Evolutionary conservation across 768 basidiomycete species (phyloP), one percentile per base, ranked within the genome.

Genomic region (Xerocomus brunneocitrinus): DNA sequence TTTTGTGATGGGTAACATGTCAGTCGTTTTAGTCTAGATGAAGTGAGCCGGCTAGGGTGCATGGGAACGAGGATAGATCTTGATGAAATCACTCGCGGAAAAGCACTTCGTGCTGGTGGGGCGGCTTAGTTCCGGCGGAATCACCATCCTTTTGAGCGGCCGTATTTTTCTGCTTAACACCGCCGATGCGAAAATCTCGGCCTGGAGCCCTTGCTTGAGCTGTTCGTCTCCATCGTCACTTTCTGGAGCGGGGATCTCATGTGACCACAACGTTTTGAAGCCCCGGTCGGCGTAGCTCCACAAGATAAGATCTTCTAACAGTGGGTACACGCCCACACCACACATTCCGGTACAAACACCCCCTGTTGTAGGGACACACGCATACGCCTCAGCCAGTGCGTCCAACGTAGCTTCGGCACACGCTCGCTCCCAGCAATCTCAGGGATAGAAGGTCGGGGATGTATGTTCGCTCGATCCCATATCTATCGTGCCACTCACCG

Each of bases 241-340:
- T 1, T 55, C 57, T 9, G 55, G 43, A 27, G 41, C 49, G 8
- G 57, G 25, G 60, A 60, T 53, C 77, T 69, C 41, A 71, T 65
- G 22, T 62, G 58, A 69, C 47, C 69, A 66, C 52, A 79, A 61
- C 39, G 65, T 64, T 34, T 48, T 55, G 28, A 76, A 68, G 32
- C 69, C 62, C 51, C 79, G 62, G 60, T 79, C 76, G 49, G 67
- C 57, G 62, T 78, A 82, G 45, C 72, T 72, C 80, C 77, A 80
- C 53, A 82, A 71, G 40, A 74, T 70, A 34, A 82, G 65, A 22
- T 76, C 72, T 62, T 77, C 13, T 34, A 13, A 69, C 34, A 72
- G 70, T 25, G 79, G 77, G 58, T 79, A 80, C 43, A 76, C 67
- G 51, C 74, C 76, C 56, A 78, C 75, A 40, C 70, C 73, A 31